phyloP scores from a whole-genome alignment of 805 yeast species.

The Schizosaccharomyces lindneri region DNA sequence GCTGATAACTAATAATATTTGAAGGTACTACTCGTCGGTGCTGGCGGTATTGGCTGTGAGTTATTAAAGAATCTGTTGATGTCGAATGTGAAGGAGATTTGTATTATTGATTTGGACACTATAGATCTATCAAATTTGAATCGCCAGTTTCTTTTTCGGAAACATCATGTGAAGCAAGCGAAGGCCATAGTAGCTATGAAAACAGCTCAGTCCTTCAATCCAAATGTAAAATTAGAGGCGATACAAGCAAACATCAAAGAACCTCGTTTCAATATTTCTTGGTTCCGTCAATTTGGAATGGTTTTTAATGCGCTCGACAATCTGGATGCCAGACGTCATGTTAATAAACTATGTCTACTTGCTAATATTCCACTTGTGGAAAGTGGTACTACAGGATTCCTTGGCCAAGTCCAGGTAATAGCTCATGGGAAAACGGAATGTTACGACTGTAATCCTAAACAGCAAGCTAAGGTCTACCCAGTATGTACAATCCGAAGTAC shows the following conservation, averaged over 20 bases:
- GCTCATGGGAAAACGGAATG: constrained; percentile 50
- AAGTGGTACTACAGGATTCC: constrained; percentile 83
- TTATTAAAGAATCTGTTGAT: constrained; percentile 54
- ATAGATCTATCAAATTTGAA: constrained; percentile 79
- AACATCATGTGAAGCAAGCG: constrained; percentile 69
- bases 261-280: constrained; percentile 41
- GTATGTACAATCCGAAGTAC: constrained; percentile 94
- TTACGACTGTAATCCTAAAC: constrained; percentile 74
- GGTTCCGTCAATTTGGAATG: constrained; percentile 55
- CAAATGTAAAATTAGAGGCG: constrained; percentile 42
- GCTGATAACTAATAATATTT: not conserved
- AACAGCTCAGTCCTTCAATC: constrained; percentile 53
- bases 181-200: constrained; percentile 42
- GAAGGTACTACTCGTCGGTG: constrained; percentile 65
- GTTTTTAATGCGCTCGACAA: constrained; percentile 88
- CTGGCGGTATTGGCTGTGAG: constrained; percentile 95
- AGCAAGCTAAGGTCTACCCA: constrained; percentile 73
- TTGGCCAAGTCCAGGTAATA: constrained; percentile 86
- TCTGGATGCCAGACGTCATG: constrained; percentile 65
- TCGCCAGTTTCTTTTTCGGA: constrained; percentile 75
- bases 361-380: constrained; percentile 60
- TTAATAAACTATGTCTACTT: constrained; percentile 59
- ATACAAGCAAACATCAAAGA: constrained; percentile 80
- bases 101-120: constrained; percentile 79
- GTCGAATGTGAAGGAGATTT: constrained; percentile 66